Evolutionary conservation across 495 filamentous ascomycete species (phyloP).

Genomic region (Elasticomyces elasticus): DNA sequence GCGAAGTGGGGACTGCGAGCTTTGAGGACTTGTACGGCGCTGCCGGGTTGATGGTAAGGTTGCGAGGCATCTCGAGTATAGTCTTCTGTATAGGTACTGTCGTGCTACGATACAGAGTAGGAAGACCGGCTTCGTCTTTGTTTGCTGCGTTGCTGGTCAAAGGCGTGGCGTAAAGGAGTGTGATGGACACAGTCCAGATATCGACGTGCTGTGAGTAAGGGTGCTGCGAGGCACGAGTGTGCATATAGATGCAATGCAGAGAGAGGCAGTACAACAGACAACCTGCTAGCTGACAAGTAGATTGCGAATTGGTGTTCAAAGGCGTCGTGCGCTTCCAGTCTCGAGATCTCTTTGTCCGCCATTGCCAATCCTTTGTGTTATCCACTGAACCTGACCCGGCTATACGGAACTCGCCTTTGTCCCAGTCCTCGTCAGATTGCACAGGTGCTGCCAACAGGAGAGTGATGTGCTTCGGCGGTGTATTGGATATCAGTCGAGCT

Average conservation of each 20-base stretch:
- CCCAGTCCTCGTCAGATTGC: background rate
- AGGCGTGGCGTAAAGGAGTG: slow-evolving; percentile 1
- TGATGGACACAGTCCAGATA: background rate
- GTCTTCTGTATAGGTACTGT: background rate
- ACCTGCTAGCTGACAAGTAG: background rate
- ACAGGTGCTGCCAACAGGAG: background rate
- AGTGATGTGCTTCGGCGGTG: background rate
- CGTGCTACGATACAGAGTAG: no score
- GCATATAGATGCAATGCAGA: background rate
- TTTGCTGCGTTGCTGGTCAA: background rate
- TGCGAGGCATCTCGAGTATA: slow-evolving; percentile 6
- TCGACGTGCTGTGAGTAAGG: background rate
- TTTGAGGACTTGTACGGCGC: slow-evolving; percentile 29
- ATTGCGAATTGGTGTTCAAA: background rate
- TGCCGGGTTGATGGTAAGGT: slow-evolving; percentile 20
- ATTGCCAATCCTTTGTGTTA: background rate
- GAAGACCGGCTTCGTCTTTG: slow-evolving; percentile 20
- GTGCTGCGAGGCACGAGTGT: background rate
- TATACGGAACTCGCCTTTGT: background rate
- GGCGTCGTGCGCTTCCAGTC: background rate
- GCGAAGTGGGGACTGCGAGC: slow-evolving; percentile 30
- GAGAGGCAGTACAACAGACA: background rate
- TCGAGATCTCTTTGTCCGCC: background rate
- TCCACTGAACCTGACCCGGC: background rate
- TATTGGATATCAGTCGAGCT: background rate